Conservation (phyloP, 768 basidiomycete genomes). For the Suillus paluster region DNA sequence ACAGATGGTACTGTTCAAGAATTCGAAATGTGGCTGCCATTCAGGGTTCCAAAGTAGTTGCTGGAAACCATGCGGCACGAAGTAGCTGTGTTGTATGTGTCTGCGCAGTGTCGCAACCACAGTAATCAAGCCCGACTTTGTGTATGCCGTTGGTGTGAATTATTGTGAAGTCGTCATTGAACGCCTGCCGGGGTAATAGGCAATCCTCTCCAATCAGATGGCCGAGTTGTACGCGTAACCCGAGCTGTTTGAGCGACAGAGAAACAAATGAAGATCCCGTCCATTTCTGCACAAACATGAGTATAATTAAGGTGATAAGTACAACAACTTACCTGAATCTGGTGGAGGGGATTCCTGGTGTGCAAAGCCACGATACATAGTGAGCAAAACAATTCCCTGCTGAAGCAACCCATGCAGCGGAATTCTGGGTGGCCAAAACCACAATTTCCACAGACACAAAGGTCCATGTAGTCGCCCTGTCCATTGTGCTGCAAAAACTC, state of each 20-base stretch:
- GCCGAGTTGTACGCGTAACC: conserved; percentile 26
- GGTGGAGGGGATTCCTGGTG: conserved; percentile 1
- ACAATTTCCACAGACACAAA: neutral
- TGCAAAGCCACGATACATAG: conserved; percentile 6
- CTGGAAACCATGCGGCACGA: conserved; percentile 14
- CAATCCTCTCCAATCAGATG: conserved; percentile 22
- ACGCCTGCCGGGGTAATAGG: neutral
- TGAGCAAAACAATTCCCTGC: conserved; percentile 4
- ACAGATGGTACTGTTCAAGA: conserved; percentile 29
- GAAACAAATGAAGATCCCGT: conserved; percentile 20
- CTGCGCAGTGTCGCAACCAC: conserved; percentile 12
- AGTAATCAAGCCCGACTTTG: conserved; percentile 18
- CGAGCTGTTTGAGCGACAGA: conserved; percentile 20
- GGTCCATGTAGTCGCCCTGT: neutral
- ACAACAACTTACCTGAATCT: conserved; percentile 1
- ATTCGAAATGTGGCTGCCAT: conserved; percentile 12
- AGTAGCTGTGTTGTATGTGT: conserved; percentile 16
- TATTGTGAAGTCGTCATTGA: conserved; percentile 21
- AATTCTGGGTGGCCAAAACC: neutral
- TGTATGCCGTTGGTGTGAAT: conserved; percentile 31
- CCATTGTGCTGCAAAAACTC: conserved; percentile 23
- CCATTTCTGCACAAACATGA: conserved; percentile 18
- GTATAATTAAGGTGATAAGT: neutral
- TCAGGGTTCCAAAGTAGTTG: conserved; percentile 2
- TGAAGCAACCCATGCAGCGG: conserved; percentile 21